phyloP scores from a whole-genome alignment of 441 rosid species.

The Populus tomentosa region DNA sequence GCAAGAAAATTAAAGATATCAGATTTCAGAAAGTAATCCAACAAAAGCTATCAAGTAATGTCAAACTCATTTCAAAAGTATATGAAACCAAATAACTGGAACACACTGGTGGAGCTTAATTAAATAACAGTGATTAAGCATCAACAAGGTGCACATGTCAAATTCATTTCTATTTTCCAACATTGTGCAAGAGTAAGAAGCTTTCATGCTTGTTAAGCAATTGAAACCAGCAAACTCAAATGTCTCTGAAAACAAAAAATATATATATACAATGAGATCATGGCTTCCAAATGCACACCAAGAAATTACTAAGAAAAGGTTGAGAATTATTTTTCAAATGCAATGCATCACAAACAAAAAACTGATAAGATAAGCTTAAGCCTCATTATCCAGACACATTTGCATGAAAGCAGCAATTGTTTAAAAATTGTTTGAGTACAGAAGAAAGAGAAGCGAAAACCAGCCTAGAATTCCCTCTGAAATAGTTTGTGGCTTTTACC shows the following conservation, averaged over 20 bases:
- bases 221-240: not conserved
- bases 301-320: not conserved
- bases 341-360: not conserved
- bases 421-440: no score
- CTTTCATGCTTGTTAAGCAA: not conserved
- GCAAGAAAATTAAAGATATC: constrained; percentile 25
- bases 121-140: not conserved
- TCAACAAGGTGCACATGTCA: not conserved
- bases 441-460: not conserved
- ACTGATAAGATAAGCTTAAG: not conserved
- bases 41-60: not conserved
- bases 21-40: constrained; percentile 16
- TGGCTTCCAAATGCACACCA: not conserved
- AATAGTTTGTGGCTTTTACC: not conserved
- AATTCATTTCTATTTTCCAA: not conserved
- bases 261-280: not conserved
- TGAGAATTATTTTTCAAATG: not conserved
- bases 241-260: not conserved
- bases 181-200: not conserved
- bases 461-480: not conserved
- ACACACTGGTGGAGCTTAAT: not conserved
- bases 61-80: not conserved
- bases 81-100: not conserved
- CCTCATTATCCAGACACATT: no score
- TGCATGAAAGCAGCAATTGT: no score